Conservation (phyloP, 352 stramenopile species). For the Chrysophaeum taylorii region DNA sequence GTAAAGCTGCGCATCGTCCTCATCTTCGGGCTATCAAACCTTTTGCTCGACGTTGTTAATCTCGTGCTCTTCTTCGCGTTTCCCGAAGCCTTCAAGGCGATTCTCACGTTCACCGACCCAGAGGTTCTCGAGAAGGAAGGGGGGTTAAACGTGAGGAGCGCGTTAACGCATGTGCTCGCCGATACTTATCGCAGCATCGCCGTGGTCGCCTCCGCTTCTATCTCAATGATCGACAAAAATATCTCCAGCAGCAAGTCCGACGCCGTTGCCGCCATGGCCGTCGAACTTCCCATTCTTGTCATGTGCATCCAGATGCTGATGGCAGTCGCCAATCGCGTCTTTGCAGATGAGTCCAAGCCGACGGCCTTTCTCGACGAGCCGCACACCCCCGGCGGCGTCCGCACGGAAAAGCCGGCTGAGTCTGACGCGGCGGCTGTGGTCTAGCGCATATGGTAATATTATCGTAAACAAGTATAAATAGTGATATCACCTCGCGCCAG, state of each 20-base stretch:
- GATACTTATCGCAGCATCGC: not conserved
- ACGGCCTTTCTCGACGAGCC: no score
- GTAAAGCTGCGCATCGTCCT: not conserved
- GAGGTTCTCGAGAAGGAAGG: not conserved
- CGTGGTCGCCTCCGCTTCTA: not conserved
- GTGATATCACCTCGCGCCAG: no score
- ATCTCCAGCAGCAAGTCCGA: not conserved
- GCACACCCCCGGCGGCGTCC: no score
- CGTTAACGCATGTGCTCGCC: not conserved
- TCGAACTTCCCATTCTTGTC: not conserved
- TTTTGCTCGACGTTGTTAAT: not conserved
- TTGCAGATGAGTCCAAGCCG: no score
- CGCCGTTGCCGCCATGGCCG: conserved; percentile 1
- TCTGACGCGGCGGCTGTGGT: no score
- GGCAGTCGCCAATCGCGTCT: not conserved
- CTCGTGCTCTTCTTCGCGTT: not conserved
- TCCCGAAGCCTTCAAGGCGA: not conserved
- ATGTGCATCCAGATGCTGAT: not conserved
- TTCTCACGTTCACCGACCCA: not conserved
- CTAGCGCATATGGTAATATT: no score
- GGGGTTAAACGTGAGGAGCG: not conserved
- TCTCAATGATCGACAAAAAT: not conserved
- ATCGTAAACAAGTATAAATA: no score
- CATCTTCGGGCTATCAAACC: not conserved
- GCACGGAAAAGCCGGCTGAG: no score